phyloP scores from a whole-genome alignment of 1,284 basidiomycete species.

The Trichosporon ovoides region DNA sequence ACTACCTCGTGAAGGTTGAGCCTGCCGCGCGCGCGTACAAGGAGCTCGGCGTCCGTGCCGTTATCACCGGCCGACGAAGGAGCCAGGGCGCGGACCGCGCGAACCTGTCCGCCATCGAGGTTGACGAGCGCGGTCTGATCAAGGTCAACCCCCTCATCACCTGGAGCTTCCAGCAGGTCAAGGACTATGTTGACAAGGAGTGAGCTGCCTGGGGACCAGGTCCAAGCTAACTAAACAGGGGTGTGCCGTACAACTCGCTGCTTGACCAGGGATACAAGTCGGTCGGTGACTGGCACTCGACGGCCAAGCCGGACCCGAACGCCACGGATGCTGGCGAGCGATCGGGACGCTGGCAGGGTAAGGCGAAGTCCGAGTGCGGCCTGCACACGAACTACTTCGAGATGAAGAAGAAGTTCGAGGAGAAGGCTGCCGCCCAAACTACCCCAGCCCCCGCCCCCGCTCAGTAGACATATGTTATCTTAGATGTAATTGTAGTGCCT shows the following conservation, averaged over 20 bases:
- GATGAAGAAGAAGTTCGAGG: slow-evolving; percentile 49
- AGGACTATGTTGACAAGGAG: slow-evolving; percentile 78
- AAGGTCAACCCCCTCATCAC: slow-evolving; percentile 92
- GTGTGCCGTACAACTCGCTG: slow-evolving; percentile 83
- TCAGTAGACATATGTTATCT: background rate
- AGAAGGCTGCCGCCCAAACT: slow-evolving; percentile 29
- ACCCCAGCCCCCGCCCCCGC: too few species aligned
- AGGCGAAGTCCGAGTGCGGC: slow-evolving; percentile 90
- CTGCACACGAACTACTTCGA: slow-evolving; percentile 80
- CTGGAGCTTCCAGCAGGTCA: slow-evolving; percentile 82
- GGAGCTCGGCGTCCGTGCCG: slow-evolving; percentile 71
- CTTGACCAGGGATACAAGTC: slow-evolving; percentile 88
- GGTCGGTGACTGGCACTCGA: slow-evolving; percentile 97
- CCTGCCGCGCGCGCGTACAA: slow-evolving; percentile 85
- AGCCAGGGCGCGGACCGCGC: slow-evolving; percentile 88
- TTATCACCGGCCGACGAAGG: slow-evolving; percentile 89
- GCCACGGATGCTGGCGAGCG: slow-evolving; percentile 66
- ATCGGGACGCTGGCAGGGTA: slow-evolving; percentile 85
- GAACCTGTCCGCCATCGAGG: slow-evolving; percentile 75
- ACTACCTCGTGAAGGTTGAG: slow-evolving; percentile 93
- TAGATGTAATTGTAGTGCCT: slow-evolving; percentile 1
- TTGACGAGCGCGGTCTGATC: slow-evolving; percentile 84
- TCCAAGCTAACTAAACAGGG: slow-evolving; percentile 44
- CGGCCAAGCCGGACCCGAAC: slow-evolving; percentile 58
- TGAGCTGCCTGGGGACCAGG: slow-evolving; percentile 25